Base-by-base conservation (phyloP, 164 flowering plant species). In the Stephania yunnanensis region DNA sequence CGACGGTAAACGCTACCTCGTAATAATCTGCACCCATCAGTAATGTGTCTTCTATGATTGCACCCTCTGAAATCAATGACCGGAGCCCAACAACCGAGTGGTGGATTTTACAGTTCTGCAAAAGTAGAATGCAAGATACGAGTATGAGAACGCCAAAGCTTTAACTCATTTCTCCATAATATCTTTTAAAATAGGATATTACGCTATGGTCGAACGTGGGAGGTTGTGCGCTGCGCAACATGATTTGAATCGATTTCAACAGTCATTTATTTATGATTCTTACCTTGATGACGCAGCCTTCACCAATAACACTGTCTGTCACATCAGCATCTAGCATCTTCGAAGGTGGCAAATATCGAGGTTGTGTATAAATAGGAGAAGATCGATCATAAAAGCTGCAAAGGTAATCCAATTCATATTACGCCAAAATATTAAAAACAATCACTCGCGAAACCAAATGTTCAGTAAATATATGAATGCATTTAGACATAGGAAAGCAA, bases 241-340 rank as follows among this genome's bases (percentile, higher is more conserved):
- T 7, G 22, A 74, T 7, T 19, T 7, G 65, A 68, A 69, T 17
- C 9, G 25, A 25, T 25, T 25, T 25, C 25, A 25, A 20, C 7
- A 29, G 10, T 30, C 0, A 19, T 36, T 17, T 30, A 10, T 30
- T 10, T 30, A 29, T 30, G 15, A 45, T 72, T 55, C 79, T 81
- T 81, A 89, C 97, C 91, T 94, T 92, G 53, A 92, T 92, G 64
- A 94, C 97, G 82, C 98, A 94, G 31, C 97, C 95, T 82, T 94
- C 97, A 11, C 97, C 98, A 74, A 94, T 91, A 29, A 92, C 95
- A 81, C 96, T 89, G 74, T 92, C 97, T 1, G 94, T 91, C 46
- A 92, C 89, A 86, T 94, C 98, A 75, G 98, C 97, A 82, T 92
- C 95, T 81, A 92, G 94, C 97, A 94, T 94, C 84, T 92, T 94